Evolutionary conservation across 352 stramenopile species (phyloP), one percentile per base, ranked within the genome.

Genomic region (Plasmopara muralis): DNA sequence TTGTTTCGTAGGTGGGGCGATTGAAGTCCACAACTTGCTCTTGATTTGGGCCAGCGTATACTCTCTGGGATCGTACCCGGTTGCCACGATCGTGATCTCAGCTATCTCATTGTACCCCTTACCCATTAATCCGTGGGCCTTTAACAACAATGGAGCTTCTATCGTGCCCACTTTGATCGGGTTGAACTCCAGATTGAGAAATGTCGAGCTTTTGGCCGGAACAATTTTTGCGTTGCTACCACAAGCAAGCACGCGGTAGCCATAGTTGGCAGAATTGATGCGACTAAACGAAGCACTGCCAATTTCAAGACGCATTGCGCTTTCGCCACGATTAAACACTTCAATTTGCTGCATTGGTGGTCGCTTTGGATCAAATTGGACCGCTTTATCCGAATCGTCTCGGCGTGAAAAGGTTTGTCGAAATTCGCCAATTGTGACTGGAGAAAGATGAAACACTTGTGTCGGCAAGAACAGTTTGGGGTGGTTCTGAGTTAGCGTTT

Each of bases 131-230:
- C 80, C 77, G 33, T 87, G 64, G 0, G 79, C 79, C 50, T 83
- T 85, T 7, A 93, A 57, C 31, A 85, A 58, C 31, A 93, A 46
- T 16, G 71, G 62, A 2, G 69, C 63, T 9, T 85, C 64, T 12
- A 89, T 55, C 1, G 60, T 72, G 44, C 68, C 70, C 44, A 68
- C 52, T 62, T 87, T 71, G 37, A 89, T 73, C 15, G 83, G 83
- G 40, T 79, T 85, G 53, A 93, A 93, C 57, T 85, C 76, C 13
- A 93, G 59, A 20, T 93, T 77, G 5, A 93, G 46, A 28, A 75
- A 86, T 33, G 77, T 65, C 0, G 68, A 85, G 46, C 75, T 84
- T 15, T 74, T 70, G 0, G 79, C 66, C 6, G 77, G 65, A 9
- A 93, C 66, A 49, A 88, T 80, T 48, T 85, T 68, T 8, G 70